Percentiles rank a stretch among this genome's conserved stretches.
phyloP scores from a whole-genome alignment of 305 asterid genomes.

The Stenogyne calaminthoides region DNA sequence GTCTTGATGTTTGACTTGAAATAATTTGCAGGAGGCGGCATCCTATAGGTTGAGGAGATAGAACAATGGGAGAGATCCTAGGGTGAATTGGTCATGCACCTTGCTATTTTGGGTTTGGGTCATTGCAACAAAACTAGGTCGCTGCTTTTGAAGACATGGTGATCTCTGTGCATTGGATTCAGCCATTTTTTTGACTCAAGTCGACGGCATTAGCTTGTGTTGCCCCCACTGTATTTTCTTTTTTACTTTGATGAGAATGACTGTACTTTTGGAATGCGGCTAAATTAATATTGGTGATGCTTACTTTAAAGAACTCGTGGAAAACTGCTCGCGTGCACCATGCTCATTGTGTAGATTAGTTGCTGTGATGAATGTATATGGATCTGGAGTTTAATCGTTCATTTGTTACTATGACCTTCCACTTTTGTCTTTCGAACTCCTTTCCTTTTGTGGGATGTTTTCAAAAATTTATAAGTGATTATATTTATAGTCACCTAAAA shows the following conservation, averaged over 20 bases:
- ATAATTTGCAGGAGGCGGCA: conserved; percentile 66
- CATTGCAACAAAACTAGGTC: conserved; percentile 26
- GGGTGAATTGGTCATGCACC: conserved; percentile 39
- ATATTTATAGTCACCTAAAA: too few species aligned
- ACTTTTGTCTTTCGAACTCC: not conserved
- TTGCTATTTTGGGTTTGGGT: conserved; percentile 38
- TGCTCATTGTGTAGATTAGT: conserved; percentile 2
- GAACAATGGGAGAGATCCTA: conserved; percentile 36
- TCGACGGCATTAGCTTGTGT: conserved; percentile 25
- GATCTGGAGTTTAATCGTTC: conserved; percentile 22
- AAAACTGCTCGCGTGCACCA: not conserved
- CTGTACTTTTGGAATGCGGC: conserved; percentile 21
- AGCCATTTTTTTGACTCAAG: conserved; percentile 23
- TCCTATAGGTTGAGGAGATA: conserved; percentile 55
- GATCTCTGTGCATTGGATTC: conserved; percentile 25
- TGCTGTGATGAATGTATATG: conserved; percentile 7
- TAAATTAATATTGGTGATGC: not conserved
- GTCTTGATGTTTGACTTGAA: conserved; percentile 20
- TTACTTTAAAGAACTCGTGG: conserved; percentile 9
- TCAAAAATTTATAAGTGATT: too few species aligned
- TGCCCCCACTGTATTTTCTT: conserved; percentile 13
- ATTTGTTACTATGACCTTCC: conserved; percentile 9
- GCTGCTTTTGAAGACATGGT: conserved; percentile 34
- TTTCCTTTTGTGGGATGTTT: too few species aligned
- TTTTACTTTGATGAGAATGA: conserved; percentile 27